Conservation (phyloP, 1,139 yeast genomes). For the Taphrina pruni region DNA sequence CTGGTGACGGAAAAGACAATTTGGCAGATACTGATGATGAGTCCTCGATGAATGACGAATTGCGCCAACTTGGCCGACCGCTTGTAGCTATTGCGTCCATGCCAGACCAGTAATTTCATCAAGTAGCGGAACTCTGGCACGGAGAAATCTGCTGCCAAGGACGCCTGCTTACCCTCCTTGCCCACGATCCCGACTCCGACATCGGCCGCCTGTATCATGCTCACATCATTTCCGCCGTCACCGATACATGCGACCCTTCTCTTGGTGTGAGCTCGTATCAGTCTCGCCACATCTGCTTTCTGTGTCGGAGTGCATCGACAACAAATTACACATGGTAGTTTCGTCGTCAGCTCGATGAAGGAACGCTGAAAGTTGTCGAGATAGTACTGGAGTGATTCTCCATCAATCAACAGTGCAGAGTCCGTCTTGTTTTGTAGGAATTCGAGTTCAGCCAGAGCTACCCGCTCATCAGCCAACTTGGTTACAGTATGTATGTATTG, state of each 20-base stretch:
- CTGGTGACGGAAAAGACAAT: slow-evolving; percentile 89
- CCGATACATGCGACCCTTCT: slow-evolving; percentile 97
- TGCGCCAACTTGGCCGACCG: slow-evolving; percentile 94
- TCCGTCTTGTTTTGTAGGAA: slow-evolving; percentile 66
- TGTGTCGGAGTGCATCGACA: slow-evolving; percentile 99
- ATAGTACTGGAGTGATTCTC: slow-evolving; percentile 80
- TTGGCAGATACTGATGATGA: slow-evolving; percentile 93
- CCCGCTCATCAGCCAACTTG: slow-evolving; percentile 59
- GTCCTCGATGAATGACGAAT: slow-evolving; percentile 94
- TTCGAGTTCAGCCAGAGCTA: slow-evolving; percentile 76
- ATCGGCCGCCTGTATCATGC: slow-evolving; percentile 98
- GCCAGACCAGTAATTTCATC: slow-evolving; percentile 90
- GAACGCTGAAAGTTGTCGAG: slow-evolving; percentile 68
- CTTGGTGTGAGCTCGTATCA: slow-evolving; percentile 78
- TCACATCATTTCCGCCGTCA: slow-evolving; percentile 98
- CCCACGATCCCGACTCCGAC: slow-evolving; percentile 99
- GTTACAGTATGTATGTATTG: slow-evolving; percentile 90
- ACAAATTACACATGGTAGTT: slow-evolving; percentile 90
- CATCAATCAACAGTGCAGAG: slow-evolving; percentile 87
- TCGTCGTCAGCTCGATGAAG: slow-evolving; percentile 76
- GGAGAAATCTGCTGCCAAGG: slow-evolving; percentile 95
- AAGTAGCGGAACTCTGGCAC: slow-evolving; percentile 89
- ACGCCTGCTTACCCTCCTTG: slow-evolving; percentile 97
- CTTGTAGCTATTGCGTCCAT: slow-evolving; percentile 95
- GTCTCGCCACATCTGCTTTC: slow-evolving; percentile 89